Evolutionary conservation across 2,329 filamentous ascomycete species (phyloP).

Genomic region (Fusarium stilboides): DNA sequence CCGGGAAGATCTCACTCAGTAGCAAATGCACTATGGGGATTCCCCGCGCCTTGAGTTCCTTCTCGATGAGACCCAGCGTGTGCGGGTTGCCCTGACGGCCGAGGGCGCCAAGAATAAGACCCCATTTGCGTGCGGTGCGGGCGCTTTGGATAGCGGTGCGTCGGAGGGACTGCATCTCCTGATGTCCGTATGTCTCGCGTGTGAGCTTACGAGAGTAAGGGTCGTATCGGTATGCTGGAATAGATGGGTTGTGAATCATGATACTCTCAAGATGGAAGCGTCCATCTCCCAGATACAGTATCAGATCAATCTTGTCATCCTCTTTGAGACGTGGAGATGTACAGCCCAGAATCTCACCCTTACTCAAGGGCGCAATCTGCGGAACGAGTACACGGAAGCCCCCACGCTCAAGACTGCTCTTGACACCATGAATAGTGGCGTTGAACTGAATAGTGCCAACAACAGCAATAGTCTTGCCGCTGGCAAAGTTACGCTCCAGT

Average conservation of each 20-base stretch:
- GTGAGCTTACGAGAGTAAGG: constrained; percentile 95
- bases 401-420: constrained; percentile 81
- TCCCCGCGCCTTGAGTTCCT: constrained; percentile 76
- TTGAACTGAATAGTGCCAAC: constrained; percentile 99
- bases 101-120: constrained; percentile 91
- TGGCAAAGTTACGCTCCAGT: constrained; percentile 87
- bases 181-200: constrained; percentile 91
- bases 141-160: constrained; percentile 83
- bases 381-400: constrained; percentile 91
- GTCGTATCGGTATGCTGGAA: constrained; percentile 96
- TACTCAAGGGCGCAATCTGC: constrained; percentile 92
- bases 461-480: constrained; percentile 89
- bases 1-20: constrained; percentile 95
- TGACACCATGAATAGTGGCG: constrained; percentile 91
- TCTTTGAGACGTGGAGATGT: constrained; percentile 83
- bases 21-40: constrained; percentile 89
- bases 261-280: constrained; percentile 97
- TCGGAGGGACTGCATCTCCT: constrained; percentile 88
- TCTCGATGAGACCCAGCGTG: constrained; percentile 89
- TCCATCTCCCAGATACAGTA: constrained; percentile 92
- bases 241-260: constrained; percentile 96
- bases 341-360: constrained; percentile 97
- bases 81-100: constrained; percentile 96
- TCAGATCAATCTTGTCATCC: constrained; percentile 76
- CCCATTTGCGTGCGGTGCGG: constrained; percentile 87